These are phyloP conservation scores for Ampelocalamus luodianensis DNA, from an alignment of 176 grass and related monocot genomes.

Conservation along the genomic window DNA sequence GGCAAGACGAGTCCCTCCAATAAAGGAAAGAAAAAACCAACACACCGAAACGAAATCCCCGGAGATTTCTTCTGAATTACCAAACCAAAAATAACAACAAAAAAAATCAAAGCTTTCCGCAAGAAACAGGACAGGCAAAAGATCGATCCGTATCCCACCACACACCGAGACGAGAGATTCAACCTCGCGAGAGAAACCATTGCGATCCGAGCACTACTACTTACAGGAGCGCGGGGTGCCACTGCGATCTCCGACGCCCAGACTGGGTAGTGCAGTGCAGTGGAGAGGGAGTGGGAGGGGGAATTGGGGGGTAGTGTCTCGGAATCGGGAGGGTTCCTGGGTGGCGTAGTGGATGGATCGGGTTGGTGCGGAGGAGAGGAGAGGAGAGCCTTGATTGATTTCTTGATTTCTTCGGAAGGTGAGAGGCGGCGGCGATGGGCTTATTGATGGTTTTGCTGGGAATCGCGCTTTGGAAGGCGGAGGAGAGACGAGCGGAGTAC, in stretches of 20 bases:
- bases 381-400: not conserved
- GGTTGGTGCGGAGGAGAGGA: slow-evolving; percentile 1
- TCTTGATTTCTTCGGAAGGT: not conserved
- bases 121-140: not conserved
- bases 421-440: slow-evolving; percentile 20
- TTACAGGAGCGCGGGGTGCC: slow-evolving; percentile 19
- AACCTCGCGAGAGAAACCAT: not conserved
- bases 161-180: not conserved
- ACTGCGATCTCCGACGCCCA: slow-evolving; percentile 2
- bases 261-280: not conserved
- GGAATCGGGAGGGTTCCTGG: not conserved
- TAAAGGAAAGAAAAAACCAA: not conserved
- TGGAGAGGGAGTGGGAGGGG: not conserved
- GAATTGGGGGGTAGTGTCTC: not conserved
- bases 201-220: not conserved
- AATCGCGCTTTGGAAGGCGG: not conserved
- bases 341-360: slow-evolving; percentile 22
- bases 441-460: slow-evolving; percentile 1
- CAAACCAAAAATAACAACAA: not conserved
- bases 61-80: slow-evolving; percentile 1
- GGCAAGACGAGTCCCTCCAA: not conserved
- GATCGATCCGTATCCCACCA: not conserved
- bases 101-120: slow-evolving; percentile 17
- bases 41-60: slow-evolving; percentile 15
- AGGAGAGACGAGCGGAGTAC: not conserved